Percentiles rank a stretch among this genome's conserved stretches.
phyloP scores from a whole-genome alignment of 2,329 filamentous ascomycete species.

The Mollisiaceae sp. region DNA sequence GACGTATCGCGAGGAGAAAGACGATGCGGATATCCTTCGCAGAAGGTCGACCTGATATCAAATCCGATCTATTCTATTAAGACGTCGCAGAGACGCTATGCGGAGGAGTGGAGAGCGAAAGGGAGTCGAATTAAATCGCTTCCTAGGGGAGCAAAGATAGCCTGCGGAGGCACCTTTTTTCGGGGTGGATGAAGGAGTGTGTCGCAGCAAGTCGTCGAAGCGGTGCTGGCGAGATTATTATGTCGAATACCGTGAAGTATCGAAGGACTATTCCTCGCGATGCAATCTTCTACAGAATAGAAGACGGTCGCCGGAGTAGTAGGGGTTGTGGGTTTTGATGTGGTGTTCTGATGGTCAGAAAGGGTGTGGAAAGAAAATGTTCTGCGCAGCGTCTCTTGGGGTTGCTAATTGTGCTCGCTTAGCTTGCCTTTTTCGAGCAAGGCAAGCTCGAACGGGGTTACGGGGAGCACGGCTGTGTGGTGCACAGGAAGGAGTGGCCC shows the following conservation, averaged over 20 bases:
- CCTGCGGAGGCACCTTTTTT: conserved; percentile 33
- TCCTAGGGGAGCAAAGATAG: conserved; percentile 32
- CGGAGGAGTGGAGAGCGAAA: conserved; percentile 32
- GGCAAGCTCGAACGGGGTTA: not conserved
- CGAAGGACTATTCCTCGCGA: conserved; percentile 36
- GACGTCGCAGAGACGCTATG: conserved; percentile 22
- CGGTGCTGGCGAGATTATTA: conserved; percentile 24
- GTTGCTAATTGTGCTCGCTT: conserved; percentile 13
- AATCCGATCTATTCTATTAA: conserved; percentile 33
- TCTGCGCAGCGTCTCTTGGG: conserved; percentile 14
- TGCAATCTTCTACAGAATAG: conserved; percentile 41
- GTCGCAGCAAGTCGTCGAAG: conserved; percentile 31
- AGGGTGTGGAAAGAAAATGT: conserved; percentile 19
- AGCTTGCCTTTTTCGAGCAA: not conserved
- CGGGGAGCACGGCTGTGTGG: conserved; percentile 7
- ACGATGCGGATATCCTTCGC: conserved; percentile 32
- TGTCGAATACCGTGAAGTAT: conserved; percentile 30
- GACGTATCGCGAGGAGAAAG: conserved; percentile 40
- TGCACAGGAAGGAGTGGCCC: not conserved
- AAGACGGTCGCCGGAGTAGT: conserved; percentile 36
- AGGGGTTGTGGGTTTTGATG: conserved; percentile 17
- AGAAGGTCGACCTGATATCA: conserved; percentile 37
- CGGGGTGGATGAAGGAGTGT: conserved; percentile 31
- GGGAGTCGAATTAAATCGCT: conserved; percentile 44
- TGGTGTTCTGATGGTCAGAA: conserved; percentile 28